Evolutionary conservation across 495 filamentous ascomycete genomes (phyloP).

Genomic region (Penicillium desertorum): DNA sequence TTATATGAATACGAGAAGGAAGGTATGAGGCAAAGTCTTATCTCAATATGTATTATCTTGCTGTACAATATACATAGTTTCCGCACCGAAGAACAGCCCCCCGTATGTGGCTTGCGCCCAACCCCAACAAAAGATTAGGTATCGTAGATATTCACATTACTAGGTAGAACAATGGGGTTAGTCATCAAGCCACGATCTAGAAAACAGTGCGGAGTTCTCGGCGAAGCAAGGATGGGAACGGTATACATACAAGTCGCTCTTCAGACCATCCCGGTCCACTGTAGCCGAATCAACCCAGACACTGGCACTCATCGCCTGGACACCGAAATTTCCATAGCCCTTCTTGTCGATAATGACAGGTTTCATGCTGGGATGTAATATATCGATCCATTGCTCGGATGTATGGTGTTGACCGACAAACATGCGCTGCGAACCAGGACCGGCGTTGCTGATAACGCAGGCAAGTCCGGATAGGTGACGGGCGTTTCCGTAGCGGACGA

Average conservation of each 20-base stretch:
- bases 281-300: constrained; percentile 62
- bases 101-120: not conserved
- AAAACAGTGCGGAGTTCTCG: not conserved
- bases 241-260: constrained; percentile 30
- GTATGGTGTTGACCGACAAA: constrained; percentile 58
- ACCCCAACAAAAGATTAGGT: constrained; percentile 8
- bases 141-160: constrained; percentile 21
- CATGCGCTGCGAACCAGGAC: constrained; percentile 53
- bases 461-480: constrained; percentile 54
- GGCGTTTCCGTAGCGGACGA: constrained; percentile 61
- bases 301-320: constrained; percentile 53
- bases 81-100: too few species aligned
- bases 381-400: constrained; percentile 61
- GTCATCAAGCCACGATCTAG: not conserved
- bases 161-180: not conserved
- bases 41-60: not conserved
- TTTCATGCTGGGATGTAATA: constrained; percentile 49
- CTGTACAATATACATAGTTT: too few species aligned
- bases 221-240: not conserved
- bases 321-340: constrained; percentile 57
- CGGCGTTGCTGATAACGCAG: constrained; percentile 58
- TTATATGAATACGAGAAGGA: not conserved
- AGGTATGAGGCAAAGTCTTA: not conserved
- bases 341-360: constrained; percentile 53
- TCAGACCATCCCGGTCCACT: constrained; percentile 50